A percentile compares a stretch with the other conserved stretches of the same genome.
Evolutionary conservation across 208 protist species (phyloP).

Genomic region (Leptomonas pyrrhocoris): DNA sequence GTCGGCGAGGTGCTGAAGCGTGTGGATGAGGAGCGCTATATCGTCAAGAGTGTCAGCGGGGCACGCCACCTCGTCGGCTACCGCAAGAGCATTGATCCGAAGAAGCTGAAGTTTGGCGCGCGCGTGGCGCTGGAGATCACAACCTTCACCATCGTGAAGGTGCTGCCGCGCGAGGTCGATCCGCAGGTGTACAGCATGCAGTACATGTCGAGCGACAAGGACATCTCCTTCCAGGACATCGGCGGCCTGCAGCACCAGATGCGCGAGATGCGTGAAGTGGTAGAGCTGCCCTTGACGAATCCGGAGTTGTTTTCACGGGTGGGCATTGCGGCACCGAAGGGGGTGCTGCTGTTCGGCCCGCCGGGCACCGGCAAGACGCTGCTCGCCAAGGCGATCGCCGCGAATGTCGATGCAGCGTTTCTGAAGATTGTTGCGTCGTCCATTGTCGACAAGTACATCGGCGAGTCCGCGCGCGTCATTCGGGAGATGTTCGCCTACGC

Average conservation of each 20-base stretch:
- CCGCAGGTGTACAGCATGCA: conserved; percentile 99
- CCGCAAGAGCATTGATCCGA: conserved; percentile 94
- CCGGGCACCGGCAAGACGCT: conserved; percentile 97
- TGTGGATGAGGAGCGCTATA: conserved; percentile 94
- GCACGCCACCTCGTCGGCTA: conserved; percentile 99
- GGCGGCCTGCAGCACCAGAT: conserved; percentile 99
- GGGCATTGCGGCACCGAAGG: conserved; percentile 99
- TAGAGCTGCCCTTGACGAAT: conserved; percentile 99
- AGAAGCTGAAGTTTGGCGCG: conserved; percentile 94
- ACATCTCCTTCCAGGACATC: conserved; percentile 95
- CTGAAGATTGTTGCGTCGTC: conserved; percentile 98
- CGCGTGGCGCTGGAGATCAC: conserved; percentile 99
- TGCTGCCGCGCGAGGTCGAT: conserved; percentile 98
- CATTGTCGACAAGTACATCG: conserved; percentile 99
- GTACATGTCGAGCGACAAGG: conserved; percentile 95
- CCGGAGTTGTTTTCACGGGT: conserved; percentile 99
- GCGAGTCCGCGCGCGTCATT: conserved; percentile 98
- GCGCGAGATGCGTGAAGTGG: conserved; percentile 98
- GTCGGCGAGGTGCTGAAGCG: conserved; percentile 98
- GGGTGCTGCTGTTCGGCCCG: conserved; percentile 99
- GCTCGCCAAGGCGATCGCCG: conserved; percentile 98
- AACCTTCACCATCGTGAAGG: conserved; percentile 99
- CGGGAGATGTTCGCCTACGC: conserved; percentile 99
- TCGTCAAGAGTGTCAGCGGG: conserved; percentile 99
- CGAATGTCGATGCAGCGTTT: conserved; percentile 98